Percentiles rank a stretch among this genome's conserved stretches.
Evolutionary conservation across 495 filamentous ascomycete species (phyloP).

Genomic region (Lentithecium fluviatile): DNA sequence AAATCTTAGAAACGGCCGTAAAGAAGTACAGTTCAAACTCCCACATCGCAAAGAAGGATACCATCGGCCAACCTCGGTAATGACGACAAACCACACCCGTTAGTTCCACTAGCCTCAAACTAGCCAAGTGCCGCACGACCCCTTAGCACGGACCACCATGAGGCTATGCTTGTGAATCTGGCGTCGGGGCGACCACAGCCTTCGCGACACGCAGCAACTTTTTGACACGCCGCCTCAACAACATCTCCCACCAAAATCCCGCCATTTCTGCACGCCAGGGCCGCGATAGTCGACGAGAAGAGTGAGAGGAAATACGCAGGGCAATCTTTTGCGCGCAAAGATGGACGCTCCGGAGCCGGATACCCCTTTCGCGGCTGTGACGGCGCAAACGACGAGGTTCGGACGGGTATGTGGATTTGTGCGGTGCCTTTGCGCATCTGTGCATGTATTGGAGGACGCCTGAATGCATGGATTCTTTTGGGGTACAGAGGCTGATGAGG

Average conservation of each 20-base stretch:
- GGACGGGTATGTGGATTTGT: conserved; percentile 56
- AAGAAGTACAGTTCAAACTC: background rate
- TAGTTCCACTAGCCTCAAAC: background rate
- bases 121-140: background rate
- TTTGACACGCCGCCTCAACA: conserved; percentile 9
- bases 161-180: background rate
- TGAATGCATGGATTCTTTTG: background rate
- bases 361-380: conserved; percentile 81
- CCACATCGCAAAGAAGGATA: conserved; percentile 2
- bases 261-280: background rate
- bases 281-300: background rate
- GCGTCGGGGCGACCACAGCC: conserved; percentile 12
- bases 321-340: conserved; percentile 10
- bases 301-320: background rate
- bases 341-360: conserved; percentile 83
- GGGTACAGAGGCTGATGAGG: conserved; percentile 11
- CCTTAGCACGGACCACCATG: conserved; percentile 3
- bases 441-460: background rate
- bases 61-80: conserved; percentile 29
- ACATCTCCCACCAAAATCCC: background rate
- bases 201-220: conserved; percentile 18
- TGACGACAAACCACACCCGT: conserved; percentile 17
- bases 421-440: background rate
- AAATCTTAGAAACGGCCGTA: background rate
- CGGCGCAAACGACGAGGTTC: conserved; percentile 74